Conservation (phyloP, 2,329 filamentous ascomycete genomes). For the Xylariaceae sp. region DNA sequence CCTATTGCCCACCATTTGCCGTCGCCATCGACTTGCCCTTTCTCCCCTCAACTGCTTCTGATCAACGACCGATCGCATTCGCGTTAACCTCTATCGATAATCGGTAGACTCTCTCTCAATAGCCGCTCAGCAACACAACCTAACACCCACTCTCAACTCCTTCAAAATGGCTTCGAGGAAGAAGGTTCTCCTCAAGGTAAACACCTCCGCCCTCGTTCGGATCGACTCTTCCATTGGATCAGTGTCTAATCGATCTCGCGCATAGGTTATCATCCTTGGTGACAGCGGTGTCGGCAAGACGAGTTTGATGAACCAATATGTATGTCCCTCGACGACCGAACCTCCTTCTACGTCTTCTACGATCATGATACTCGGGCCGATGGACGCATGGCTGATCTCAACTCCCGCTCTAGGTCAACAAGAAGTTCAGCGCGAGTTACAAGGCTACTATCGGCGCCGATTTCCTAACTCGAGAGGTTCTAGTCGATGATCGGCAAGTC, state of each 20-base stretch:
- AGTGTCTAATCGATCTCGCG: slow-evolving; percentile 1
- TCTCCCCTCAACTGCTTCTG: neutral
- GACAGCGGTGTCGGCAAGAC: slow-evolving; percentile 99
- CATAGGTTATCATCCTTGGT: slow-evolving; percentile 93
- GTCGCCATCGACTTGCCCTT: neutral
- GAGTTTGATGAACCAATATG: slow-evolving; percentile 99
- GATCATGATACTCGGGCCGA: neutral
- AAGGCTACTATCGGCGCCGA: slow-evolving; percentile 99
- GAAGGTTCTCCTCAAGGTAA: slow-evolving; percentile 87
- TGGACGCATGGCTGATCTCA: slow-evolving; percentile 1
- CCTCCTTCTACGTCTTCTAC: neutral
- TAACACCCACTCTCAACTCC: slow-evolving; percentile 10
- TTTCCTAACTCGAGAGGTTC: slow-evolving; percentile 95
- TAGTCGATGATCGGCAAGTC: slow-evolving; percentile 93
- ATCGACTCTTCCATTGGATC: neutral
- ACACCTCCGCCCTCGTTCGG: slow-evolving; percentile 9
- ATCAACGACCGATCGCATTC: neutral
- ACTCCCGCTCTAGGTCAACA: slow-evolving; percentile 72
- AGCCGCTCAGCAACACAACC: slow-evolving; percentile 1
- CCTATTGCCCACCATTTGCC: neutral
- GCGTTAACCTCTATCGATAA: neutral
- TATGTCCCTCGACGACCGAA: slow-evolving; percentile 45
- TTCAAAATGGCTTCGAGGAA: slow-evolving; percentile 69
- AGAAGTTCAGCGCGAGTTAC: slow-evolving; percentile 99
- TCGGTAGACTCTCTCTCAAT: neutral